phyloP scores from a whole-genome alignment of 345 rosid genomes.

The Camelina hispida region DNA sequence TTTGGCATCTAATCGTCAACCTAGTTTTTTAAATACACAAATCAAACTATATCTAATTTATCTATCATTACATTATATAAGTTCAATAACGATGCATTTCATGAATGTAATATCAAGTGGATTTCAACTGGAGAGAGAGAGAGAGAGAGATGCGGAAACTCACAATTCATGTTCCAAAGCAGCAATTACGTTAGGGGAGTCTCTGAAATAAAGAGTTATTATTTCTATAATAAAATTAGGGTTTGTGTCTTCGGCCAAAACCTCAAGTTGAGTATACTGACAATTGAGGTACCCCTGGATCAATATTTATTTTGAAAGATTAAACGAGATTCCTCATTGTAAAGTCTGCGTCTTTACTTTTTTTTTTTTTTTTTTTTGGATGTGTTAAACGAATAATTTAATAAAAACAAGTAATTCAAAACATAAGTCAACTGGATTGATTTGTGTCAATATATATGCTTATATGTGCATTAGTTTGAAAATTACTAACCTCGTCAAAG shows the following conservation, averaged over 20 bases:
- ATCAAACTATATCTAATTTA: too few species aligned
- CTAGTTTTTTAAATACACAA: too few species aligned
- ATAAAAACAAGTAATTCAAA: neutral
- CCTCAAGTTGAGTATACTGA: slow-evolving; percentile 40
- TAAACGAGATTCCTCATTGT: neutral
- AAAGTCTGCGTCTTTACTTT: neutral
- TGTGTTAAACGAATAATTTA: neutral
- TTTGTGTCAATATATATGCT: neutral
- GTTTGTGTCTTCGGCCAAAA: slow-evolving; percentile 12
- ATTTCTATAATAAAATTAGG: slow-evolving; percentile 22
- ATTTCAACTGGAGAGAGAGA: slow-evolving; percentile 5
- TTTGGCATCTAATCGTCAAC: too few species aligned
- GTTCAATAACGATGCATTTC: neutral
- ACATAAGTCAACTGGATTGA: neutral
- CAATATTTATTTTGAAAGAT: slow-evolving; percentile 3
- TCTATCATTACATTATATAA: too few species aligned
- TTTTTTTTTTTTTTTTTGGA: neutral
- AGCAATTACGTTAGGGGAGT: slow-evolving; percentile 41
- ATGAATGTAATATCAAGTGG: slow-evolving; percentile 16
- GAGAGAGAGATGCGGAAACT: slow-evolving; percentile 21
- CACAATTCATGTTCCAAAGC: slow-evolving; percentile 38
- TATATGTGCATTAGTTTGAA: neutral
- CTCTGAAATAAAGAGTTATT: slow-evolving; percentile 44
- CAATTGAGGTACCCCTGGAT: slow-evolving; percentile 34
- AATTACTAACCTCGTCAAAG: slow-evolving; percentile 40